phyloP scores from a whole-genome alignment of 179 eudicot genomes.

The Nepenthes alata region DNA sequence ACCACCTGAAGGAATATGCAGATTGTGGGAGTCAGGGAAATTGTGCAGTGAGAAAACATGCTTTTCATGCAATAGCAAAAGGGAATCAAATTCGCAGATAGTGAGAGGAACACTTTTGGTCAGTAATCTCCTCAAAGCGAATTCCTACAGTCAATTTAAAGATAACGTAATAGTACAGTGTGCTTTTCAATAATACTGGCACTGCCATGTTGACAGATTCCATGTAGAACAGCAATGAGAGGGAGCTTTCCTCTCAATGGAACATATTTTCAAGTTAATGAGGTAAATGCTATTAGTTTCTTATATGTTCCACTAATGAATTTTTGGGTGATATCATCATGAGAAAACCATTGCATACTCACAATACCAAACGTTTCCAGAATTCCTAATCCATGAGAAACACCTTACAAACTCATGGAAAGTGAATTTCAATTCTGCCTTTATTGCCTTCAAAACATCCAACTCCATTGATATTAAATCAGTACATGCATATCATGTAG shows the following conservation, averaged over 20 bases:
- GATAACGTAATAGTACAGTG: not conserved
- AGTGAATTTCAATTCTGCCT: too few relatives aligned
- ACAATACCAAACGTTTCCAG: not conserved
- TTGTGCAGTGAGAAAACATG: constrained; percentile 25
- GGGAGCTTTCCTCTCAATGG: constrained; percentile 47
- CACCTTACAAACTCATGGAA: too few relatives aligned
- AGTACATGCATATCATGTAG: constrained; percentile 6
- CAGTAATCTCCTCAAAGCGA: constrained; percentile 2
- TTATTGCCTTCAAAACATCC: not conserved
- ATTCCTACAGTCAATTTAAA: not conserved
- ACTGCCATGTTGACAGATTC: constrained; percentile 17
- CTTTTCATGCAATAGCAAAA: constrained; percentile 29
- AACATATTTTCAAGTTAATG: constrained; percentile 43
- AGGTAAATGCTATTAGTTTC: constrained; percentile 15
- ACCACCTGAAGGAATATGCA: constrained; percentile 27
- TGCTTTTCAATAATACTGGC: not conserved
- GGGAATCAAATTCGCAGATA: constrained; percentile 27
- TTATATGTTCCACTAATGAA: too few relatives aligned
- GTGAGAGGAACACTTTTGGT: constrained; percentile 46
- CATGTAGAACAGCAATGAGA: constrained; percentile 46
- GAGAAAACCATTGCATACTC: not conserved
- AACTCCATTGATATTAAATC: not conserved
- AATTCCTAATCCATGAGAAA: not conserved
- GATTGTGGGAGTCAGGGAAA: constrained; percentile 15
- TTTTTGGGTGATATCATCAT: too few relatives aligned